Conservation (phyloP, 768 basidiomycete genomes). For the Gelatoporia subvermispora region DNA sequence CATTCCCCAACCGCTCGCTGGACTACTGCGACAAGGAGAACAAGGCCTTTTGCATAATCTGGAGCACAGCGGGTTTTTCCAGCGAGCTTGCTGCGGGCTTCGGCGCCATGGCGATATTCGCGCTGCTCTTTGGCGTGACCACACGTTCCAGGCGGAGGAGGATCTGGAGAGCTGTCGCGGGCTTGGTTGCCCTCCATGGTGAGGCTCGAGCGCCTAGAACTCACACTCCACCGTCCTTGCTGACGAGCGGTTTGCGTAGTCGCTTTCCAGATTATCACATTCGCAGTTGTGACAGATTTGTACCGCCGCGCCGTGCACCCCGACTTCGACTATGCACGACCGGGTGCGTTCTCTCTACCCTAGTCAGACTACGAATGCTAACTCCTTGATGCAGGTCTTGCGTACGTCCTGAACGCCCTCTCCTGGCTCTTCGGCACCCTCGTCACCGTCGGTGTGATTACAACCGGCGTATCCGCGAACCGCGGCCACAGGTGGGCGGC, state of each 20-base stretch:
- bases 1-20: constrained; percentile 53
- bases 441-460: constrained; percentile 47
- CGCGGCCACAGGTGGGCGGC: constrained; percentile 71
- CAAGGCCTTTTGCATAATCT: constrained; percentile 54
- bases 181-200: constrained; percentile 61
- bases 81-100: constrained; percentile 64
- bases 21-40: constrained; percentile 50
- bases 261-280: constrained; percentile 55
- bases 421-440: constrained; percentile 59
- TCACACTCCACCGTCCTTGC: not conserved
- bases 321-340: constrained; percentile 52
- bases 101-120: constrained; percentile 48
- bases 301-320: constrained; percentile 43
- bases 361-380: not conserved
- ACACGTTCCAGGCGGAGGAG: constrained; percentile 70
- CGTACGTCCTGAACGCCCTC: constrained; percentile 52
- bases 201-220: constrained; percentile 5
- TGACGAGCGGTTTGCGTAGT: constrained; percentile 30
- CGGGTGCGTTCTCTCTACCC: constrained; percentile 38
- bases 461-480: constrained; percentile 60
- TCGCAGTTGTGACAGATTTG: constrained; percentile 58
- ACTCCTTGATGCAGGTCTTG: constrained; percentile 40
- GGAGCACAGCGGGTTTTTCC: constrained; percentile 68
- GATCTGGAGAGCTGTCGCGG: constrained; percentile 72
- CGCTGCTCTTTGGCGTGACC: constrained; percentile 64